phyloP scores from a whole-genome alignment of 2,329 filamentous ascomycete species.

The Penicillium decumbens region DNA sequence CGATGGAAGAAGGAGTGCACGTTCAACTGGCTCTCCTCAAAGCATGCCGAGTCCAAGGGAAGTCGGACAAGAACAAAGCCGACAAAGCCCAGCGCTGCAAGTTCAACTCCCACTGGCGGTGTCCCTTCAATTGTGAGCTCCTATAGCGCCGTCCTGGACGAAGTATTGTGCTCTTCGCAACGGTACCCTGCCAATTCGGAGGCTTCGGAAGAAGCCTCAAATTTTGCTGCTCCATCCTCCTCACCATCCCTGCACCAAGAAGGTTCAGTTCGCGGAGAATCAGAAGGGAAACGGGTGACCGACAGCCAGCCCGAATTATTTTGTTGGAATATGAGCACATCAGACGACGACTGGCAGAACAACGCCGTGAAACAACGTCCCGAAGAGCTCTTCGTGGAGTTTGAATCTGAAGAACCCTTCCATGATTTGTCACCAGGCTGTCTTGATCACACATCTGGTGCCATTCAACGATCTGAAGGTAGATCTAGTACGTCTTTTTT shows the following conservation, averaged over 20 bases:
- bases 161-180: slow-evolving; percentile 5
- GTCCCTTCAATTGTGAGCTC: background rate
- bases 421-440: background rate
- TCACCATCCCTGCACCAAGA: background rate
- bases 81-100: background rate
- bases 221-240: background rate
- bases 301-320: background rate
- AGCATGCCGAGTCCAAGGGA: slow-evolving; percentile 10
- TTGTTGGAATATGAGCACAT: background rate
- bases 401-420: too few relatives aligned
- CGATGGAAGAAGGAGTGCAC: slow-evolving; percentile 45
- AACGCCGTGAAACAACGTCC: background rate
- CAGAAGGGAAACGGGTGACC: background rate
- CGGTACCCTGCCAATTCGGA: background rate
- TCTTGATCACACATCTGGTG: background rate
- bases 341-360: background rate
- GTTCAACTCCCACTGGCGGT: background rate
- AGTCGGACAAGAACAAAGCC: slow-evolving; percentile 4
- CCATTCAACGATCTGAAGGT: background rate
- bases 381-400: too few relatives aligned
- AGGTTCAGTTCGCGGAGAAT: background rate
- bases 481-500: background rate
- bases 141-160: background rate
- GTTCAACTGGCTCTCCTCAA: slow-evolving; percentile 42
- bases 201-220: background rate